Evolutionary conservation across 371 early-diverging fungal genomes (phyloP), one percentile per base, ranked within the genome.

Genomic region (Saksenaea oblongispora): DNA sequence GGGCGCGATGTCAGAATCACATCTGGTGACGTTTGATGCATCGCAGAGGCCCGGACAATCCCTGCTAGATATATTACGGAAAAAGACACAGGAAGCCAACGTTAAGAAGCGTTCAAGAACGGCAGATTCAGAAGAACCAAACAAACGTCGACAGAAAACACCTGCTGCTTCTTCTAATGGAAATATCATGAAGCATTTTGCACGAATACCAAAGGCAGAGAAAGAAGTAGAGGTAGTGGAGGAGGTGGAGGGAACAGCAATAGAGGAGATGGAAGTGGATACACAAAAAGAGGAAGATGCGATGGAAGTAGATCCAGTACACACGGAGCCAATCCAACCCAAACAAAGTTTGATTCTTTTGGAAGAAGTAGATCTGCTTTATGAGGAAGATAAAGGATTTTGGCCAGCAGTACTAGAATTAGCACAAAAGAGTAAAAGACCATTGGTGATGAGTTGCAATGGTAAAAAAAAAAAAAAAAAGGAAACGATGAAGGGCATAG

Each of bases 341-440:
- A 73, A 67, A 39, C 85, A 90, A 62, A 80, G 87, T 58, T 67
- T 94, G 42, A 78, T 94, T 10, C 69, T 94, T 8, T 69, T 94
- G 22, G 95, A 94, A 61, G 90, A 94, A 41, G 90, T 87, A 0
- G 94, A 94, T 66, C 65, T 92, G 2, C 64, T 94, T 11, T 93
- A 87, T 76, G 93, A 93, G 28, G 87, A 90, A 31, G 95, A 94
- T 65, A 87, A 86, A 39, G 90, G 92, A 0, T 88, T 94, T 54
- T 93, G 93, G 93, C 61, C 83, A 0, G 86, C 88, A 1, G 79
- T 94, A 5, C 70, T 80, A 36, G 78, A 85, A 26, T 64, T 94
- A 27, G 83, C 91, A 11, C 82, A 85, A 54, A 86, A 83, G 47
- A 90, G 88, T 72, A 88, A 86, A 57, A 74, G 92, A 5, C 95